A percentile compares a stretch with the other conserved stretches of the same genome.
These are phyloP conservation scores for Grigorovia transvaalensis DNA, from an alignment of 805 yeast species.

Conservation along the genomic window DNA sequence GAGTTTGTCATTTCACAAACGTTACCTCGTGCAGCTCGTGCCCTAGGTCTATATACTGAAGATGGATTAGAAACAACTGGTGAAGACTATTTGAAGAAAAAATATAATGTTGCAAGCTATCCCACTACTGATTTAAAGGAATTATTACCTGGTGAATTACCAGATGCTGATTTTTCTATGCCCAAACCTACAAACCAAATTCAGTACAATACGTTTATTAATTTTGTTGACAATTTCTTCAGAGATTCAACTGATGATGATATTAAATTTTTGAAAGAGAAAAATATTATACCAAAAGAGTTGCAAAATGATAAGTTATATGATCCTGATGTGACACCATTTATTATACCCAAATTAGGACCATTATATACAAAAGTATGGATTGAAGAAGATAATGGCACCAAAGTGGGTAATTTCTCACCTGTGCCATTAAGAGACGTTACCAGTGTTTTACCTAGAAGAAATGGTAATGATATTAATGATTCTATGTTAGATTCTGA, in stretches of 20 bases:
- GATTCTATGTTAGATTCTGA: slow-evolving; percentile 63
- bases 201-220: slow-evolving; percentile 77
- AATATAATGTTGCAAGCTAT: slow-evolving; percentile 83
- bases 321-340: slow-evolving; percentile 64
- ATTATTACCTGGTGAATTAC: slow-evolving; percentile 78
- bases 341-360: slow-evolving; percentile 76
- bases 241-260: slow-evolving; percentile 75
- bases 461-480: slow-evolving; percentile 39
- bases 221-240: slow-evolving; percentile 78
- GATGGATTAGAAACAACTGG: slow-evolving; percentile 57
- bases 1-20: slow-evolving; percentile 67
- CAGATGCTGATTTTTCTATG: slow-evolving; percentile 75
- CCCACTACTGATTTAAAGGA: slow-evolving; percentile 70
- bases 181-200: slow-evolving; percentile 84
- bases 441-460: slow-evolving; percentile 40
- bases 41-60: slow-evolving; percentile 57
- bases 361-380: slow-evolving; percentile 73
- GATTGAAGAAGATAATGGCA: slow-evolving; percentile 67
- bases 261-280: slow-evolving; percentile 55
- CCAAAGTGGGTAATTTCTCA: slow-evolving; percentile 31
- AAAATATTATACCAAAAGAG: slow-evolving; percentile 44
- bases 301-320: slow-evolving; percentile 34
- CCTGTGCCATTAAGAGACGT: slow-evolving; percentile 41
- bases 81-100: slow-evolving; percentile 59
- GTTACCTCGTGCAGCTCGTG: slow-evolving; percentile 53